Conservation (phyloP, 2,329 filamentous ascomycete genomes). For the Chaetomium globosum region DNA sequence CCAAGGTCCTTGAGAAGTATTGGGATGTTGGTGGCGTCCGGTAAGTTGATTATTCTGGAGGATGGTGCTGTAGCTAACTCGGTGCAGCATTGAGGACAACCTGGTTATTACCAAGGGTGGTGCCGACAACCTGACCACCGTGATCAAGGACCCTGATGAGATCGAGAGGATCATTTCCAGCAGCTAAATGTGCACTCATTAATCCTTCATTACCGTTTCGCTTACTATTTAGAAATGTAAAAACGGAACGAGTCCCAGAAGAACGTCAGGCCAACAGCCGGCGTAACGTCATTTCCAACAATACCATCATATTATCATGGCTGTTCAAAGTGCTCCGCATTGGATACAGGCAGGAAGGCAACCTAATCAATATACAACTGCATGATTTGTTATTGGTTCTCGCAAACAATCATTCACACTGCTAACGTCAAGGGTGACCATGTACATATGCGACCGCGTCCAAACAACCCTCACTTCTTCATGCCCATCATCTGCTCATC, state of each 20-base stretch:
- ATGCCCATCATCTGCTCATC: conserved; percentile 31
- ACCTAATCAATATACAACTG: neutral
- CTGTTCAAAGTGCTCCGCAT: too few species aligned
- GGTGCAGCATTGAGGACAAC: conserved; percentile 60
- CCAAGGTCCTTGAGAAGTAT: conserved; percentile 71
- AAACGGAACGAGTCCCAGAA: neutral
- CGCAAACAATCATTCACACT: neutral
- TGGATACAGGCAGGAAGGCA: neutral
- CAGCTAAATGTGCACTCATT: conserved; percentile 23
- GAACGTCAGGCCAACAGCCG: too few species aligned
- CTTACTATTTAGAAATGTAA: neutral
- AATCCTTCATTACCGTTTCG: neutral
- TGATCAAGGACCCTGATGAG: conserved; percentile 62
- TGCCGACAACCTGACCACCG: conserved; percentile 66
- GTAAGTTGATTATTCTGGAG: conserved; percentile 43
- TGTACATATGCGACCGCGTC: neutral
- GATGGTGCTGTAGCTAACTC: neutral
- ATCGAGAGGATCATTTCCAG: conserved; percentile 58
- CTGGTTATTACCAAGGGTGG: conserved; percentile 64
- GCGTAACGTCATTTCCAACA: neutral
- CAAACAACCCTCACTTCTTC: conserved; percentile 12
- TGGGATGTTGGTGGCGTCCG: conserved; percentile 79
- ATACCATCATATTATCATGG: too few species aligned
- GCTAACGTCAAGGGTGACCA: neutral
- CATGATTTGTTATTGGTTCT: neutral